Conservation (phyloP, 225 moss, liverwort and hornwort species). For the Ulota crispa region DNA sequence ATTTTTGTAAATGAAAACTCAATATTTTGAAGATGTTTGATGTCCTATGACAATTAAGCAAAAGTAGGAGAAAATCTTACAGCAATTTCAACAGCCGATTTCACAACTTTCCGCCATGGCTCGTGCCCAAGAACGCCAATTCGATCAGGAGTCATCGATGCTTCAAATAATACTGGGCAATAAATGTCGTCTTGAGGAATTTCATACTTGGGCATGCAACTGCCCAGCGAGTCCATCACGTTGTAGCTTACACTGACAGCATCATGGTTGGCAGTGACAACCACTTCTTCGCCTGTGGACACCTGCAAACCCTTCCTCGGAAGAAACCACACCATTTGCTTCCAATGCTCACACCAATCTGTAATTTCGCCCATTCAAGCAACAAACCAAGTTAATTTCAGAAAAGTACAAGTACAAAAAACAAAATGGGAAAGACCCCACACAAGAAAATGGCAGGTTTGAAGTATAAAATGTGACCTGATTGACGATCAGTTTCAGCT, state of each 20-base stretch:
- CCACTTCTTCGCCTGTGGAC: constrained; percentile 42
- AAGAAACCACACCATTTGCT: constrained; percentile 80
- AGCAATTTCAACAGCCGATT: constrained; percentile 46
- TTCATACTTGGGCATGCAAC: constrained; percentile 21
- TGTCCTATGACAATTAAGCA: neutral
- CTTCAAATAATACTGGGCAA: constrained; percentile 33
- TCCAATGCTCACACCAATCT: constrained; percentile 93
- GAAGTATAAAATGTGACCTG: constrained; percentile 26
- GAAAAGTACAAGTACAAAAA: neutral
- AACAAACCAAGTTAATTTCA: constrained; percentile 14
- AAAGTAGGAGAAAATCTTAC: constrained; percentile 35
- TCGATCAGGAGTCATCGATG: constrained; percentile 67
- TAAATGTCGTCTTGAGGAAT: constrained; percentile 22
- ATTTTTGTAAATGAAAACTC: neutral
- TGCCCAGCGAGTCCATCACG: constrained; percentile 30
- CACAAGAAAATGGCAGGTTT: neutral
- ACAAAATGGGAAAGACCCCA: neutral
- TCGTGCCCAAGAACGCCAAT: constrained; percentile 63
- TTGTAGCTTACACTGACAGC: constrained; percentile 66
- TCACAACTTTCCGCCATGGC: constrained; percentile 52
- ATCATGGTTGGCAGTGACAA: constrained; percentile 57
- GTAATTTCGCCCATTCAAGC: constrained; percentile 24
- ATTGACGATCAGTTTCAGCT: constrained; percentile 15
- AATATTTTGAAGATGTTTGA: constrained; percentile 5
- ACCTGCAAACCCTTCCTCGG: constrained; percentile 56